Percentiles rank a stretch among this genome's conserved stretches.
phyloP scores from a whole-genome alignment of 2,329 filamentous ascomycete genomes.

The Mycosphaerella sp. region DNA sequence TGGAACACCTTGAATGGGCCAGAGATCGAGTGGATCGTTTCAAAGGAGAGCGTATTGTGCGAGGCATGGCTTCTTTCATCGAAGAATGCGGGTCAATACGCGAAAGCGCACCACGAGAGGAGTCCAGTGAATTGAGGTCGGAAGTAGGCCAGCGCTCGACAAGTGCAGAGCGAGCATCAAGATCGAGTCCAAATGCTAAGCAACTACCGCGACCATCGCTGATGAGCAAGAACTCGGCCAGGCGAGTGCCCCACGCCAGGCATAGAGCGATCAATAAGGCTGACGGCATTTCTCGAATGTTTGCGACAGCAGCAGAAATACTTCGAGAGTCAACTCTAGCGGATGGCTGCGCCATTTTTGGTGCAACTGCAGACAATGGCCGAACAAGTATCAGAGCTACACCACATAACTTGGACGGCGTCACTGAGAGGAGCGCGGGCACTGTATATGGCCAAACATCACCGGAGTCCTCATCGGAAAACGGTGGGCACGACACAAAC shows the following conservation, averaged over 20 bases:
- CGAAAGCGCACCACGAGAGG: constrained; percentile 5
- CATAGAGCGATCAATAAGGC: constrained; percentile 1
- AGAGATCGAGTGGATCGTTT: constrained; percentile 48
- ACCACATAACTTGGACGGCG: constrained; percentile 8
- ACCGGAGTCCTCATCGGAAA: constrained; percentile 15
- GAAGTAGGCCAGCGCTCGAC: background rate
- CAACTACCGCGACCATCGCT: constrained; percentile 8
- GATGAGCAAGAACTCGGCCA: constrained; percentile 15
- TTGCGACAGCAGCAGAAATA: constrained; percentile 25
- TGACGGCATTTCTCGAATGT: constrained; percentile 23
- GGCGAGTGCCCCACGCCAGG: background rate
- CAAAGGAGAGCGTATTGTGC: constrained; percentile 49
- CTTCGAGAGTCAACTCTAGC: constrained; percentile 29
- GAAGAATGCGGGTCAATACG: constrained; percentile 19
- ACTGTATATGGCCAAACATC: constrained; percentile 11
- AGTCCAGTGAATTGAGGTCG: background rate
- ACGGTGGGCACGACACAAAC: constrained; percentile 15
- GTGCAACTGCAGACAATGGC: constrained; percentile 20
- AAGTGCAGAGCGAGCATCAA: background rate
- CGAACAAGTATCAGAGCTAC: constrained; percentile 13
- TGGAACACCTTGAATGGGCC: constrained; percentile 56
- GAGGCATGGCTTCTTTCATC: constrained; percentile 47
- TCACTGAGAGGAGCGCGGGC: constrained; percentile 2
- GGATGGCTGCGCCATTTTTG: constrained; percentile 29
- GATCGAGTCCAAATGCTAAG: background rate